Conservation (phyloP, 768 basidiomycete genomes). For the Suillus fuscotomentosus region DNA sequence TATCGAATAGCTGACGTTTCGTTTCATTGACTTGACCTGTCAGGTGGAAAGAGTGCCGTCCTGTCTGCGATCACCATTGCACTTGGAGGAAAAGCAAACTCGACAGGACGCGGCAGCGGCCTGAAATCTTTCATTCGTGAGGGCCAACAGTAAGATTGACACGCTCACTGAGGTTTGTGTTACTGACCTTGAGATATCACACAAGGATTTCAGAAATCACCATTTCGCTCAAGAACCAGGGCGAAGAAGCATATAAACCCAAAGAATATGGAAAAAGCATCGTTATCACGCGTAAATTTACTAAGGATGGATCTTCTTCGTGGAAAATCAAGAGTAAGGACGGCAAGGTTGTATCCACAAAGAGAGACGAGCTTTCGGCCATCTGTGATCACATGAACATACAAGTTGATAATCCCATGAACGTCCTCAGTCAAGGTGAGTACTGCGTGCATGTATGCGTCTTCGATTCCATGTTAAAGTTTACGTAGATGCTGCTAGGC, state of each 20-base stretch:
- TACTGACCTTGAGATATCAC: conserved; percentile 1
- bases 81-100: conserved; percentile 88
- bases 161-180: background rate
- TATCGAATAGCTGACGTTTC: background rate
- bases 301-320: conserved; percentile 65
- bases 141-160: conserved; percentile 65
- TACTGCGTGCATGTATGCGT: background rate
- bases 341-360: conserved; percentile 64
- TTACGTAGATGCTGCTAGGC: conserved; percentile 37
- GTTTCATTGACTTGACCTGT: conserved; percentile 6
- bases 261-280: conserved; percentile 87
- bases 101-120: conserved; percentile 85
- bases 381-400: conserved; percentile 97
- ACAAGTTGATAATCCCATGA: conserved; percentile 96
- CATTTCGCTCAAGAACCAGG: conserved; percentile 84
- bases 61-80: conserved; percentile 91
- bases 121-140: conserved; percentile 85
- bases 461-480: background rate
- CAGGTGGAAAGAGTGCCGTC: conserved; percentile 94
- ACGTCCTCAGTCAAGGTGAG: conserved; percentile 83
- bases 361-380: conserved; percentile 79
- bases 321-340: conserved; percentile 84
- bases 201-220: conserved; percentile 70
- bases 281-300: conserved; percentile 78
- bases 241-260: conserved; percentile 84